Percentiles rank a stretch among this genome's conserved stretches.
These are phyloP conservation scores for Chiua sp. DNA, from an alignment of 1,284 basidiomycete species.

Conservation along the genomic window DNA sequence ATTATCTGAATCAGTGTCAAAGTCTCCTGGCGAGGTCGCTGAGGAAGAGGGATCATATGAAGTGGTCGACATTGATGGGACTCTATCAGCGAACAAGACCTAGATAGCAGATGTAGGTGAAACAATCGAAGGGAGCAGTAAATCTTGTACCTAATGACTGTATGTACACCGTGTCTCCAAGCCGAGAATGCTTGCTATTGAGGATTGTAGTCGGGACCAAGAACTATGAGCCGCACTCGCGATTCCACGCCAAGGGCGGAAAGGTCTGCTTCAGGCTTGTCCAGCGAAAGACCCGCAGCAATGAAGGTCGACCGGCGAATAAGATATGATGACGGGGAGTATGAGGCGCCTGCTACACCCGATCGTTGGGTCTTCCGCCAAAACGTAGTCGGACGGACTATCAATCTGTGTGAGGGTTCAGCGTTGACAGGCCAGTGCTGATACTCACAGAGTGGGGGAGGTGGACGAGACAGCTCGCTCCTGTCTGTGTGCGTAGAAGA, in stretches of 20 bases:
- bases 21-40: not conserved
- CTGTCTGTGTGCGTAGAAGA: slow-evolving; percentile 38
- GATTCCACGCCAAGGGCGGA: slow-evolving; percentile 73
- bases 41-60: slow-evolving; percentile 7
- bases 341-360: slow-evolving; percentile 66
- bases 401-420: not conserved
- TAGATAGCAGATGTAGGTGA: slow-evolving; percentile 12
- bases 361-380: slow-evolving; percentile 71
- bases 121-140: slow-evolving; percentile 1
- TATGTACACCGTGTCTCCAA: slow-evolving; percentile 24
- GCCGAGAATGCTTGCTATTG: slow-evolving; percentile 16
- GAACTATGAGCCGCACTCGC: slow-evolving; percentile 47
- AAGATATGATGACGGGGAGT: slow-evolving; percentile 70
- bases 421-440: not conserved
- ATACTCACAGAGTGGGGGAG: slow-evolving; percentile 66
- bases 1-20: not conserved
- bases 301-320: slow-evolving; percentile 75
- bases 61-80: slow-evolving; percentile 1
- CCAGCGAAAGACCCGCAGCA: slow-evolving; percentile 68
- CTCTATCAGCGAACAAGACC: slow-evolving; percentile 8
- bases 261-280: slow-evolving; percentile 64
- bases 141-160: slow-evolving; percentile 13
- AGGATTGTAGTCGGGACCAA: slow-evolving; percentile 39
- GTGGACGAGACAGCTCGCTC: slow-evolving; percentile 56
- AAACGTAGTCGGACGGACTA: slow-evolving; percentile 72